These are phyloP conservation scores for Domatiomyces catenatus DNA, from an alignment of 2,329 filamentous ascomycete species.

Conservation along the genomic window DNA sequence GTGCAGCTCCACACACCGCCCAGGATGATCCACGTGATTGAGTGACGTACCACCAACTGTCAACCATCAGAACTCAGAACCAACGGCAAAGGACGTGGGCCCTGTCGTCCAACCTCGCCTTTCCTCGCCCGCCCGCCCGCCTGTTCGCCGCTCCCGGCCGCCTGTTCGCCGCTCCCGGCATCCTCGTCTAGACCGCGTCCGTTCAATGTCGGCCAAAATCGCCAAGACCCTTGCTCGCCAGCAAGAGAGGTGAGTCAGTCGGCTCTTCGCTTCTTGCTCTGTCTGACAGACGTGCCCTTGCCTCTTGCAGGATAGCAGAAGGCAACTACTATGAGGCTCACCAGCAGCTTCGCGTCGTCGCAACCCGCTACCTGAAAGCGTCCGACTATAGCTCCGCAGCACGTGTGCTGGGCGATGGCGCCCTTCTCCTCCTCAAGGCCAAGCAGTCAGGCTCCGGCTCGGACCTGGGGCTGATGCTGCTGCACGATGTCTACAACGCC, in stretches of 20 bases:
- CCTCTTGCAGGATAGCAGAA: slow-evolving; percentile 54
- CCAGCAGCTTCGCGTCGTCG: slow-evolving; percentile 92
- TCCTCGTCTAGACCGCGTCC: background rate
- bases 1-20: no score
- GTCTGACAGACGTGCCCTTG: slow-evolving; percentile 11
- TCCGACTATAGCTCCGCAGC: slow-evolving; percentile 64
- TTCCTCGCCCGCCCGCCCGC: background rate
- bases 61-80: background rate
- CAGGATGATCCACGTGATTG: background rate
- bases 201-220: slow-evolving; percentile 38
- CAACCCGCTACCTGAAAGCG: slow-evolving; percentile 75
- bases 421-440: slow-evolving; percentile 71
- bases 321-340: slow-evolving; percentile 96
- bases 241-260: slow-evolving; percentile 50
- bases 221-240: slow-evolving; percentile 60
- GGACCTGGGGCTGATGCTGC: slow-evolving; percentile 69
- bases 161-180: background rate
- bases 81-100: background rate
- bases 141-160: background rate
- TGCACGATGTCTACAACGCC: slow-evolving; percentile 84
- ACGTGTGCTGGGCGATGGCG: slow-evolving; percentile 72
- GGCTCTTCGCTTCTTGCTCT: background rate
- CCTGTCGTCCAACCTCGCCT: background rate
- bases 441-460: slow-evolving; percentile 89
- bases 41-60: background rate